phyloP scores from a whole-genome alignment of 208 protist species.

The Wallacemonas sp. region DNA sequence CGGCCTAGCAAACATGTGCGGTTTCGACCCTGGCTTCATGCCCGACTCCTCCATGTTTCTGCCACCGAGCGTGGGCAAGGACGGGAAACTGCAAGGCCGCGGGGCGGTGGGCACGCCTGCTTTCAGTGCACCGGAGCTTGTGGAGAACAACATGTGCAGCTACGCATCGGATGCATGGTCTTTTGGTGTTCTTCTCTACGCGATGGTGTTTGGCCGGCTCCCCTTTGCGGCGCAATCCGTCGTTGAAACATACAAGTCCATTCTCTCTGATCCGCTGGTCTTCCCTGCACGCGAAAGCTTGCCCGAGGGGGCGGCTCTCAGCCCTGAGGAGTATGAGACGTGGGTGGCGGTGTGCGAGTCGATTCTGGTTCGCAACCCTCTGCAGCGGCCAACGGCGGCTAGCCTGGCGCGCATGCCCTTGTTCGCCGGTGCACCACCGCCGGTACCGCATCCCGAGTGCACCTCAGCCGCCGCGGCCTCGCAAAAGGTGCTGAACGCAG shows the following conservation, averaged over 20 bases:
- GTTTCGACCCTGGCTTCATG: slow-evolving; percentile 7
- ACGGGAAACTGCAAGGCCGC: slow-evolving; percentile 32
- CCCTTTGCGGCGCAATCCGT: slow-evolving; percentile 83
- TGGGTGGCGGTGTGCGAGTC: slow-evolving; percentile 40
- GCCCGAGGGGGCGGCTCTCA: slow-evolving; percentile 23
- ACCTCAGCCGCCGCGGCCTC: not conserved
- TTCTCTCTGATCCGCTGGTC: slow-evolving; percentile 24
- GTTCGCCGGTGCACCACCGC: not conserved
- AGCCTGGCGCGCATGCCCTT: slow-evolving; percentile 5
- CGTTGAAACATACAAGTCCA: slow-evolving; percentile 42
- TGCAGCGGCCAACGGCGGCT: slow-evolving; percentile 12
- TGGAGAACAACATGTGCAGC: slow-evolving; percentile 41
- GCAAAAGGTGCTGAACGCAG: slow-evolving; percentile 6
- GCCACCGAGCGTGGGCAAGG: slow-evolving; percentile 27
- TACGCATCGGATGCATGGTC: slow-evolving; percentile 93
- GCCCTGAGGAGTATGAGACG: slow-evolving; percentile 31
- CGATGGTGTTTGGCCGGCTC: slow-evolving; percentile 81
- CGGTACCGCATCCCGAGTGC: not conserved
- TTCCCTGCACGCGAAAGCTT: slow-evolving; percentile 28
- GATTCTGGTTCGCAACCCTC: slow-evolving; percentile 44
- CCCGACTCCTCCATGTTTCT: slow-evolving; percentile 55
- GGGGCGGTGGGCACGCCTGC: slow-evolving; percentile 41
- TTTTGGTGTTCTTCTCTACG: slow-evolving; percentile 93
- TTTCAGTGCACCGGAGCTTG: slow-evolving; percentile 58
- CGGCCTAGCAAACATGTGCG: no score